phyloP scores from a whole-genome alignment of 768 basidiomycete species.

The Boletus vinaceobasis region DNA sequence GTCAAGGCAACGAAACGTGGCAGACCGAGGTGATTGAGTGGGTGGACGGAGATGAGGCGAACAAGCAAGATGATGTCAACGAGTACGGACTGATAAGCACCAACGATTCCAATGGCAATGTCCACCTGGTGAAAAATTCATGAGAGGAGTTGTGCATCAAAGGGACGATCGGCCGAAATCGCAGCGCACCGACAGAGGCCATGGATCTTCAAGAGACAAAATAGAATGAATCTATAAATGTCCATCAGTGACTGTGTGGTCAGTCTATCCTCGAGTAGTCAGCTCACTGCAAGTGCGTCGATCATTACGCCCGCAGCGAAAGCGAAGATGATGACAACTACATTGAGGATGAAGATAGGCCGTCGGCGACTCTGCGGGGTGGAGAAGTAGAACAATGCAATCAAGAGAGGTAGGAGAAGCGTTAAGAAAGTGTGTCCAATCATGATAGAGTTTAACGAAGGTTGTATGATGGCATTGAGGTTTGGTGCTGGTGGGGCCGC shows the following conservation, averaged over 20 bases:
- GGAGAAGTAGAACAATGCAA: constrained; percentile 31
- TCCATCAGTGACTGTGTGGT: background rate
- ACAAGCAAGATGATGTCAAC: constrained; percentile 29
- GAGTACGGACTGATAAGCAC: constrained; percentile 27
- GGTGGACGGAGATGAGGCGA: constrained; percentile 28
- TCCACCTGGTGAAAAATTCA: constrained; percentile 7
- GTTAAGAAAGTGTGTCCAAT: constrained; percentile 30
- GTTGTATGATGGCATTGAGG: constrained; percentile 12
- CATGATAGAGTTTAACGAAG: constrained; percentile 24
- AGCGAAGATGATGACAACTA: constrained; percentile 19
- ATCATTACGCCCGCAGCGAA: constrained; percentile 20
- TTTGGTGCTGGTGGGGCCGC: background rate
- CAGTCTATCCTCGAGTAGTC: background rate
- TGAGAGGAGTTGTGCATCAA: background rate
- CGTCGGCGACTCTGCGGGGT: constrained; percentile 21
- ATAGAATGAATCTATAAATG: constrained; percentile 27
- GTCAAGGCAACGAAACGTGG: constrained; percentile 17
- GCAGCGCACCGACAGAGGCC: constrained; percentile 17
- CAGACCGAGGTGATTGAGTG: constrained; percentile 12
- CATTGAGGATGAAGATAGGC: constrained; percentile 31
- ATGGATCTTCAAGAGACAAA: constrained; percentile 20
- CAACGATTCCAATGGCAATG: constrained; percentile 31
- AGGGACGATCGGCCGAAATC: background rate
- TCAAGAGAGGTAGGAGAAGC: constrained; percentile 30
- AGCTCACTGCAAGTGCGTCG: constrained; percentile 20